Evolutionary conservation across 352 stramenopile genomes (phyloP), one percentile per base, ranked within the genome.

Genomic region (Globisporangium nagaii): DNA sequence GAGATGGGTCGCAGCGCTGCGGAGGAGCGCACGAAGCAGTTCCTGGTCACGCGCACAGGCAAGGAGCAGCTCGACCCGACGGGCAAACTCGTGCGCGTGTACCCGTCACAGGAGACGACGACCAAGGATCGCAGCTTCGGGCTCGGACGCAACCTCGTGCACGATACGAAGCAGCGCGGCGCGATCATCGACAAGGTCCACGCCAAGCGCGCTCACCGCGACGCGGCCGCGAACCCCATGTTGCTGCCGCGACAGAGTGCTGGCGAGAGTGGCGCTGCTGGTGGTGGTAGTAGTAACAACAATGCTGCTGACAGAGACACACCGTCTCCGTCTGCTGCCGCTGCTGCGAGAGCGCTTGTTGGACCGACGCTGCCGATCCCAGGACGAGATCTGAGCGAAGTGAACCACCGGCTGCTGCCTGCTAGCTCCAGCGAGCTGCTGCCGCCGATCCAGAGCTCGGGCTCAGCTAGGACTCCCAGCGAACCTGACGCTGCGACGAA

Each of bases 81-180:
- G 0, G 73, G 78, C 7, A 87, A 86, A 48, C 47, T 65, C 2
- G 76, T 86, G 9, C 78, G 78, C 0, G 63, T 87, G 0, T 87
- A 84, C 50, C 78, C 81, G 8, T 89, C 78, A 2, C 81, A 91
- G 52, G 79, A 90, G 37, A 93, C 84, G 0, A 74, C 65, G 3
- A 70, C 93, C 12, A 79, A 79, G 31, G 83, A 92, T 57, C 32
- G 73, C 28, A 87, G 66, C 32, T 93, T 95, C 54, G 85, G 85
- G 0, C 53, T 89, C 0, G 84, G 84, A 2, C 68, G 56, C 15
- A 84, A 79, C 22, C 59, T 75, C 2, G 67, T 86, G 1, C 65
- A 81, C 22, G 70, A 46, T 1, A 8, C 56, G 1, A 62, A 68
- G 9, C 75, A 86, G 25, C 66, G 75, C 1, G 43, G 61, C 11